These are phyloP conservation scores for Fusarium proliferatum DNA, from an alignment of 2,329 filamentous ascomycete species.

Conservation along the genomic window DNA sequence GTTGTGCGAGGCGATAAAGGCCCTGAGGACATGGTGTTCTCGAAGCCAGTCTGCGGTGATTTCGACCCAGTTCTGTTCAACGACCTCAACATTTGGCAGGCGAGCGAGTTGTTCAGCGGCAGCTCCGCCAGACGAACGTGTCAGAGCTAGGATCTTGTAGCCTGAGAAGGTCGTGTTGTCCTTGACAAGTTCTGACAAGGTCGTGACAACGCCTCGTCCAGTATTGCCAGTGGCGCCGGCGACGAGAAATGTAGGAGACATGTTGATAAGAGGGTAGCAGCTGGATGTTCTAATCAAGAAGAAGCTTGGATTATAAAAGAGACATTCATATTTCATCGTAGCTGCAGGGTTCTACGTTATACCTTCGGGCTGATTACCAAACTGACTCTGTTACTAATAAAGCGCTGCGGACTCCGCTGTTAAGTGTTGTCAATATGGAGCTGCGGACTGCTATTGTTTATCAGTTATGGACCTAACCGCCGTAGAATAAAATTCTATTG, in stretches of 20 bases:
- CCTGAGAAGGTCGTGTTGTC: accelerated
- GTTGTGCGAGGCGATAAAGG: neutral
- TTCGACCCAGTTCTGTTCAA: neutral
- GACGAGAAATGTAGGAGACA: neutral
- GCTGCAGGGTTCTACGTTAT: too few relatives aligned
- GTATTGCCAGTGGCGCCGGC: neutral
- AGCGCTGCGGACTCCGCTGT: neutral
- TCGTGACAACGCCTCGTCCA: neutral
- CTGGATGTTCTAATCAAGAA: too few relatives aligned
- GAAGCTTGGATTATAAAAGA: too few relatives aligned
- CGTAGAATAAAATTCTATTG: too few relatives aligned
- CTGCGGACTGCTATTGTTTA: too few relatives aligned
- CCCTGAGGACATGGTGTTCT: neutral
- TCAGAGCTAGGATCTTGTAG: neutral
- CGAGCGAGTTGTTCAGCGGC: neutral
- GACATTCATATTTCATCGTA: too few relatives aligned
- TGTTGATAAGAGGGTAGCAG: too few relatives aligned
- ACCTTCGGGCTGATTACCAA: neutral
- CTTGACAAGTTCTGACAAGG: neutral
- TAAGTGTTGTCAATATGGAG: neutral
- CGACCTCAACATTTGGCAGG: neutral
- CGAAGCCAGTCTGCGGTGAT: neutral
- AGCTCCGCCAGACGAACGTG: neutral
- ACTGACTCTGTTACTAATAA: neutral
- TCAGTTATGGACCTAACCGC: too few relatives aligned